Conservation (phyloP, 2,329 filamentous ascomycete species). For the Oidium heveae region DNA sequence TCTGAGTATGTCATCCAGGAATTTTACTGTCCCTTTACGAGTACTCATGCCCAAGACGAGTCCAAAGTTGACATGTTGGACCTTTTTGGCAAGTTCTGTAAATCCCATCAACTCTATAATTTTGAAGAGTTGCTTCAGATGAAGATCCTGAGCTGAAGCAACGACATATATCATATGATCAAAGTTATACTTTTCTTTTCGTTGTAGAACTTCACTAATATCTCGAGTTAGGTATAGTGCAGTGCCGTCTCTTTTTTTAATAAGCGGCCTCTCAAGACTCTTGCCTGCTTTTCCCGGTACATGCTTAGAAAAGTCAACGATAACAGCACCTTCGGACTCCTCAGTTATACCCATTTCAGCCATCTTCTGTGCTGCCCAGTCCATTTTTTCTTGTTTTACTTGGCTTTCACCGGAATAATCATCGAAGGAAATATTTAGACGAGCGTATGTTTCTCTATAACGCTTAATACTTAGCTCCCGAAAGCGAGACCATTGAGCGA, state of each 20-base stretch:
- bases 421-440: slow-evolving; percentile 47
- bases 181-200: slow-evolving; percentile 37
- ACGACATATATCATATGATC: slow-evolving; percentile 67
- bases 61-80: slow-evolving; percentile 54
- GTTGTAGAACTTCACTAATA: slow-evolving; percentile 46
- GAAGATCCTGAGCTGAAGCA: slow-evolving; percentile 44
- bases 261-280: slow-evolving; percentile 42
- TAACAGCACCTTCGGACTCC: slow-evolving; percentile 44
- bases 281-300: slow-evolving; percentile 40
- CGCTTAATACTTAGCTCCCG: slow-evolving; percentile 39
- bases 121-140: slow-evolving; percentile 52
- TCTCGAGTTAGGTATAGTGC: slow-evolving; percentile 58
- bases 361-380: slow-evolving; percentile 33
- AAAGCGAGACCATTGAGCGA: slow-evolving; percentile 39
- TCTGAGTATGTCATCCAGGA: slow-evolving; percentile 42
- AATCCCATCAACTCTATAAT: slow-evolving; percentile 48
- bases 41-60: slow-evolving; percentile 47
- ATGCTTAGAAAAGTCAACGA: slow-evolving; percentile 47
- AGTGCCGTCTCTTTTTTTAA: slow-evolving; percentile 50
- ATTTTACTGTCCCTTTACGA: slow-evolving; percentile 49
- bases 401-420: slow-evolving; percentile 51
- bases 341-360: slow-evolving; percentile 38
- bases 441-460: slow-evolving; percentile 42
- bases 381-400: slow-evolving; percentile 41
- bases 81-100: slow-evolving; percentile 38